phyloP scores from a whole-genome alignment of 495 filamentous ascomycete species.

The Aspergillus steynii region DNA sequence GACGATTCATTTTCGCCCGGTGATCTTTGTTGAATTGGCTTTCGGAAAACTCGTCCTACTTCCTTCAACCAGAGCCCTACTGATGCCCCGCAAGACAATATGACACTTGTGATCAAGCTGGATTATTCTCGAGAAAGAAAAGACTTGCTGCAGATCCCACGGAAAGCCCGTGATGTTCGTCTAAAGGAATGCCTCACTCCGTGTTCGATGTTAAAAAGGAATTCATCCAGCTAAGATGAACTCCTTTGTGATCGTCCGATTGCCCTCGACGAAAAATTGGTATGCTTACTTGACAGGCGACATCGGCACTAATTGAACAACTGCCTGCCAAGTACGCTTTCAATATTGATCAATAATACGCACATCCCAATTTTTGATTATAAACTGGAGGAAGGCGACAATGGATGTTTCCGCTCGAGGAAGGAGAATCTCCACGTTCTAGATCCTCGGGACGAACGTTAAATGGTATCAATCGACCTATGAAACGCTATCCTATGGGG shows the following conservation, averaged over 20 bases:
- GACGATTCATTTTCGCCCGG: background rate
- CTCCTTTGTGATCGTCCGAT: too few species aligned
- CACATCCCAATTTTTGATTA: background rate
- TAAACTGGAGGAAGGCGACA: background rate
- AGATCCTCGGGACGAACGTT: background rate
- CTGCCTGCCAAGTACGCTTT: background rate
- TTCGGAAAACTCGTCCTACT: background rate
- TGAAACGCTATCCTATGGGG: background rate
- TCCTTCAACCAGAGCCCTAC: background rate
- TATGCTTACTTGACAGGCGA: background rate
- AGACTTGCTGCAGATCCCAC: background rate
- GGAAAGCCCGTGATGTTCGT: background rate
- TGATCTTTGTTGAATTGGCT: background rate
- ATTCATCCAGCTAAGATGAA: too few species aligned
- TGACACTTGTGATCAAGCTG: background rate
- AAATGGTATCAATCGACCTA: background rate
- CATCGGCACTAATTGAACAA: background rate
- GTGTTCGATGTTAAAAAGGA: background rate
- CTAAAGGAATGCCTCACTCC: background rate
- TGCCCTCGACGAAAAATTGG: too few species aligned
- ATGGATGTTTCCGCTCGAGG: background rate
- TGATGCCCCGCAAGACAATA: background rate
- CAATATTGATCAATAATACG: background rate
- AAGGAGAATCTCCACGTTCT: background rate
- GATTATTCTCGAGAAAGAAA: background rate